These are phyloP conservation scores for Epichloe sylvatica DNA, from an alignment of 2,329 filamentous ascomycete genomes.

Conservation along the genomic window DNA sequence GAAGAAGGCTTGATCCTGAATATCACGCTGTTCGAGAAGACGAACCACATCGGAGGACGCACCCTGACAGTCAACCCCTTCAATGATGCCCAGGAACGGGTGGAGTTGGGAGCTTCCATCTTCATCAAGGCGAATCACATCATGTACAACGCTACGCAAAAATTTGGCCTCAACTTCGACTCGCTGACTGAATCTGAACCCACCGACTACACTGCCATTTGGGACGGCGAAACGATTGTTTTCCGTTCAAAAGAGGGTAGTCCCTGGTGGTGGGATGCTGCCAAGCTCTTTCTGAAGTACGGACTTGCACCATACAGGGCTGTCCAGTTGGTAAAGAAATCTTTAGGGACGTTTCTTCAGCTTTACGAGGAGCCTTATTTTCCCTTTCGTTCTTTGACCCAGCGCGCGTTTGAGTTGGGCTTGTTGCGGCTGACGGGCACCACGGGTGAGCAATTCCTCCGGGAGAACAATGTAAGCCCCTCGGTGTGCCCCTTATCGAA, in stretches of 20 bases:
- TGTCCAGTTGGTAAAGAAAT: conserved; percentile 55
- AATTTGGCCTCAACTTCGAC: conserved; percentile 54
- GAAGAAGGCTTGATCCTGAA: conserved; percentile 49
- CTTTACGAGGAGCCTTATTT: conserved; percentile 75
- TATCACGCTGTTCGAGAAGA: conserved; percentile 79
- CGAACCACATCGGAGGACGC: conserved; percentile 65
- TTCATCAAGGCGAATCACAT: conserved; percentile 80
- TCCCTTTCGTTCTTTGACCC: conserved; percentile 65
- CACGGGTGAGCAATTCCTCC: conserved; percentile 62
- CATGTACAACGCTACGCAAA: conserved; percentile 55
- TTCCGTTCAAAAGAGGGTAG: conserved; percentile 46
- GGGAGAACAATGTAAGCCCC: conserved; percentile 36
- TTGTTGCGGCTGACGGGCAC: conserved; percentile 51
- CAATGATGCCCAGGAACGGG: conserved; percentile 48
- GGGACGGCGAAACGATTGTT: conserved; percentile 68
- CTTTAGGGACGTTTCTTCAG: conserved; percentile 58
- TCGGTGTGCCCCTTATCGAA: too few relatives aligned
- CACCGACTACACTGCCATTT: conserved; percentile 56
- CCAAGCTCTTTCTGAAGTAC: conserved; percentile 74
- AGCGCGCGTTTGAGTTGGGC: conserved; percentile 52
- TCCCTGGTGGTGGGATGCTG: conserved; percentile 65
- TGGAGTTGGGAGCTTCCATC: conserved; percentile 85
- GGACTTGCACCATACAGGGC: conserved; percentile 64
- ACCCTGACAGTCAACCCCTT: conserved; percentile 73
- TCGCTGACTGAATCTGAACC: conserved; percentile 30